Conservation (phyloP, 2,329 filamentous ascomycete species). For the Aspergillus ibericus region DNA sequence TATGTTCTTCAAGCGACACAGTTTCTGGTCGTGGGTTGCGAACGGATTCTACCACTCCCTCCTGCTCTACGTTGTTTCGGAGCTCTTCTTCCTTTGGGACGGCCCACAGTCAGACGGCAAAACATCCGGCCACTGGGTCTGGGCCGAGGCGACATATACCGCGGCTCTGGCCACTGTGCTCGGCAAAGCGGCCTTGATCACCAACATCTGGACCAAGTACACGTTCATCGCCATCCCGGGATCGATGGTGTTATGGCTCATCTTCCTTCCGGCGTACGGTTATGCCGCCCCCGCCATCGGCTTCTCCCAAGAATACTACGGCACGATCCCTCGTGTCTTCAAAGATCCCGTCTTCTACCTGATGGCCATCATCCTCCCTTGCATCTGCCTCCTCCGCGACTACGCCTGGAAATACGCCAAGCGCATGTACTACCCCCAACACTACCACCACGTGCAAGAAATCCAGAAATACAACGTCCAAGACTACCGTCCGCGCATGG, state of each 20-base stretch:
- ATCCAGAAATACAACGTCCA: constrained; percentile 99
- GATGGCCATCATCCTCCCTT: constrained; percentile 77
- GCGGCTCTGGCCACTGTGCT: constrained; percentile 91
- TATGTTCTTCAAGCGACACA: constrained; percentile 87
- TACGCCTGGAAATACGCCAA: constrained; percentile 97
- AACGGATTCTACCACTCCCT: constrained; percentile 97
- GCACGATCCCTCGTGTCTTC: constrained; percentile 79
- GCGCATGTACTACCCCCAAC: constrained; percentile 93
- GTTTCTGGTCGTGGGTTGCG: constrained; percentile 87
- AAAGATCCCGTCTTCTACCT: constrained; percentile 85
- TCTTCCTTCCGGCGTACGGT: constrained; percentile 84
- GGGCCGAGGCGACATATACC: constrained; percentile 93
- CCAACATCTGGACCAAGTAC: constrained; percentile 99
- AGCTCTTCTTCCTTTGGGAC: constrained; percentile 80
- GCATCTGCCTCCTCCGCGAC: constrained; percentile 81
- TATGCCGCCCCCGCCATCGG: constrained; percentile 78
- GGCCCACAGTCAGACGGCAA: constrained; percentile 76
- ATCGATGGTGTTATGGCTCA: constrained; percentile 86
- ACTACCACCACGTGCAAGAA: constrained; percentile 98
- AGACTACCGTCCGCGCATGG: constrained; percentile 97
- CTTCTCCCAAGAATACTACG: constrained; percentile 81
- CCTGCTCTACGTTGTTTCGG: constrained; percentile 81
- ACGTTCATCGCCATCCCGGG: constrained; percentile 93
- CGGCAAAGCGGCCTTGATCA: constrained; percentile 90
- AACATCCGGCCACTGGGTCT: constrained; percentile 92